Evolutionary conservation across 441 rosid species (phyloP).

Genomic region (Pelargonium myrrhifolium): DNA sequence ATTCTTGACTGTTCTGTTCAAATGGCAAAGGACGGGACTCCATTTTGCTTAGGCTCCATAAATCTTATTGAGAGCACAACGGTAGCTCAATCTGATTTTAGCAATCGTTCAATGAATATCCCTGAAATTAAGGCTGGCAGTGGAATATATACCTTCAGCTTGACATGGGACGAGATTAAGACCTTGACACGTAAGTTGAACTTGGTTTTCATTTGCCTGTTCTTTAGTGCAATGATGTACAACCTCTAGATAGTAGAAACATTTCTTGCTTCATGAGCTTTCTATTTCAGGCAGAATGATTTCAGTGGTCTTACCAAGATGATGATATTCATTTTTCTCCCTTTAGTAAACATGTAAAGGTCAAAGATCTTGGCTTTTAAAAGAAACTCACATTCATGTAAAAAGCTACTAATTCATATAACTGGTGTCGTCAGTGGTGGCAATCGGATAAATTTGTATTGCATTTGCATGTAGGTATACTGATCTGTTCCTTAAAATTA

Average conservation of each 20-base stretch:
- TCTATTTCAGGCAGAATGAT: not conserved
- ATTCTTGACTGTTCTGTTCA: conserved; percentile 48
- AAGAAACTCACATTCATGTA: not conserved
- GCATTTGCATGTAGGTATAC: not conserved
- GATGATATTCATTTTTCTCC: not conserved
- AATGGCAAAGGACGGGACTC: conserved; percentile 39
- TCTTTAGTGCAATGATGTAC: not conserved
- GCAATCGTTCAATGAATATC: conserved; percentile 22
- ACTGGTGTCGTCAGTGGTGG: not conserved
- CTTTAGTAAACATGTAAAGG: not conserved
- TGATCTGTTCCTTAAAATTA: not conserved
- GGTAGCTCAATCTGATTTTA: conserved; percentile 30
- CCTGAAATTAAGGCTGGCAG: conserved; percentile 23
- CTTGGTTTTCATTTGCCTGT: not conserved
- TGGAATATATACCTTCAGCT: conserved; percentile 40
- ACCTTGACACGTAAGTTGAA: conserved; percentile 37
- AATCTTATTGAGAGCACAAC: conserved; percentile 37
- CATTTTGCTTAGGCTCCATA: conserved; percentile 40
- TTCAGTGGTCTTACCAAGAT: not conserved
- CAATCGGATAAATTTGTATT: too few relatives aligned
- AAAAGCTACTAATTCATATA: not conserved
- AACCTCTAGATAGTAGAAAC: not conserved
- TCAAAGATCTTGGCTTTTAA: not conserved
- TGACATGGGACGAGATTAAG: conserved; percentile 36
- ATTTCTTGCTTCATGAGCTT: not conserved